Evolutionary conservation across 495 filamentous ascomycete genomes (phyloP), one percentile per base, ranked within the genome.

Genomic region (Aspergillus avenaceus): DNA sequence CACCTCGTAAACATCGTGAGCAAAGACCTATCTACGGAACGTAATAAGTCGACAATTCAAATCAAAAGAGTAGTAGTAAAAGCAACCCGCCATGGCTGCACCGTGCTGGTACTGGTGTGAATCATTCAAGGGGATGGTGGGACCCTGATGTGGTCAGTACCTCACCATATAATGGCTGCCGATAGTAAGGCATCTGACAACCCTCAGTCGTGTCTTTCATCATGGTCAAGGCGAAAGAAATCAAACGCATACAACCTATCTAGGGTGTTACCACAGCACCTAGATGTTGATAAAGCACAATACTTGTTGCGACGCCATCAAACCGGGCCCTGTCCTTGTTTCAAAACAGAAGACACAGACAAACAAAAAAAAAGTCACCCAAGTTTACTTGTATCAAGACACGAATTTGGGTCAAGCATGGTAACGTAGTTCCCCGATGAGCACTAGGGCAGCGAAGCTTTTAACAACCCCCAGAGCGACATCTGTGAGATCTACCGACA

Each of bases 21-120:
- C 32, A 41, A 26, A 49, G 32, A 49, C 32, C 46, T 49, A 49
- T 49, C 46, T 49, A 49, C 46, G 24, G 21, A 29, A 14, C 11
- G 34, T 9, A 38, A 38, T 38, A 21, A 38, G 34, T 21, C 16
- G 13, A 38, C 16, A 38, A 22, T 22, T 22, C 32, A 36, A 46
- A 38, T 8, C 18, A 6, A 18, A 9, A 9, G 1, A 13, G 29
- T 13, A 4, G 14, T 14, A 34, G 31, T 34, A 34, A 16, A 21
- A n/a, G 5, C 11, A 38, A 38, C 21, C 34, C 16, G 34, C 34
- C 34, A 38, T n/a, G 21, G 34, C 3, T 8, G 3, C 8, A 38
- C 11, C 4, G 34, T 4, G 16, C 34, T 18, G 21, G 8, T 38
- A 5, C 16, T 38, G 34, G 34, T n/a, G 8, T 36, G 11, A 11